Base-by-base conservation (phyloP, 371 early-diverging fungal genomes). In the Syncephalastrum monosporum region DNA sequence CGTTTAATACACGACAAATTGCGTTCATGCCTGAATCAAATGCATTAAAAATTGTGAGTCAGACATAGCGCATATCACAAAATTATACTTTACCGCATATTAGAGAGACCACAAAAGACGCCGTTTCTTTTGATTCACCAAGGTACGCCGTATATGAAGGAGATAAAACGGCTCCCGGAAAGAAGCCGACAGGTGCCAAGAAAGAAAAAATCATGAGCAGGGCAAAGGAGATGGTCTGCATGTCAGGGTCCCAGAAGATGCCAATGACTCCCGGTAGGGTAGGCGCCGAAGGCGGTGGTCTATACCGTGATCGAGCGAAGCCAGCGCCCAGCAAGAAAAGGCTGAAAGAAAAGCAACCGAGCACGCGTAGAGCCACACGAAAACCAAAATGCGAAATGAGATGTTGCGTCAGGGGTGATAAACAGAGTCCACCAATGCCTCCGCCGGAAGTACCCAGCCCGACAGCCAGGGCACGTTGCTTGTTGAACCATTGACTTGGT, bases 371-470 rank as follows among this genome's bases (percentile, higher is more conserved):
- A 0, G 86, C 66, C 76, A 82, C 84, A 8, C 73, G 68, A 19
- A 77, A 72, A 0, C 87, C 87, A 6, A 82, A 27, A 0, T 56
- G 50, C 2, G 51, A 50, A 45, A 91, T 78, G 45, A 89, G 59
- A 12, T 25, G 52, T 25, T 78, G 76, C 3, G 79, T 80, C 50
- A 90, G 64, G 0, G 89, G 86, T 0, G 84, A 74, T 21, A 92
- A 51, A 13, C 77, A 59, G 0, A 91, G 73, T 1, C 91, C 91
- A 27, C 93, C 93, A 15, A 89, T 59, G 3, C 93, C 92, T 21
- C 83, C 8, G 80, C 13, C 90, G 90, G 6, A 83, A 67, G 0
- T 85, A 81, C 13, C 83, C 83, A 41, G 89, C 64, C 79, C 79
- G 3, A 72, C 64, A 0, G 79, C 77, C 13, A 76, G 53, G 0